phyloP scores from a whole-genome alignment of 2,329 filamentous ascomycete genomes.

The Cylindrodendrum hubeiense region DNA sequence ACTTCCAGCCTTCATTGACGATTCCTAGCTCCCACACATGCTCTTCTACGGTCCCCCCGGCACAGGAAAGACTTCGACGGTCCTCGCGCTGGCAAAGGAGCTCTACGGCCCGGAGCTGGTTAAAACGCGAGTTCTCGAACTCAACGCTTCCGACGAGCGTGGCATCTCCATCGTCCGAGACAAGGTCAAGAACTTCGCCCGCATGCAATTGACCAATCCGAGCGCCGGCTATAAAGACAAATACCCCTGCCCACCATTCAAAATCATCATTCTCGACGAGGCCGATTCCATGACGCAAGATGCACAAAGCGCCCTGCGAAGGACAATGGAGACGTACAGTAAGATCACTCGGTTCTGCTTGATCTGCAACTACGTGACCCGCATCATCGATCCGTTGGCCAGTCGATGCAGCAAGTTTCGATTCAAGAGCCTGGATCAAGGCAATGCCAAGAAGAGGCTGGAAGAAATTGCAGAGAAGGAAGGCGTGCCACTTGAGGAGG shows the following conservation, averaged over 20 bases:
- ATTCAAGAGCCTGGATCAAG: conserved; percentile 94
- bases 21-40: conserved; percentile 87
- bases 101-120: conserved; percentile 96
- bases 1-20: conserved; percentile 21
- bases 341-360: conserved; percentile 97
- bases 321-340: conserved; percentile 98
- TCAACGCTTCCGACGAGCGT: conserved; percentile 98
- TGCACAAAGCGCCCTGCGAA: conserved; percentile 89
- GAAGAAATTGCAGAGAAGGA: conserved; percentile 87
- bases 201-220: conserved; percentile 91
- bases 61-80: conserved; percentile 97
- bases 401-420: conserved; percentile 96
- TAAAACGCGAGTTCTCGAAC: conserved; percentile 93
- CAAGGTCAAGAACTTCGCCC: conserved; percentile 98
- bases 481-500: conserved; percentile 79
- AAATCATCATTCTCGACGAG: conserved; percentile 98
- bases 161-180: conserved; percentile 97
- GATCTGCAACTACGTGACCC: conserved; percentile 98
- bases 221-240: conserved; percentile 75
- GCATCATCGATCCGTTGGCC: conserved; percentile 96
- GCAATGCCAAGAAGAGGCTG: conserved; percentile 83
- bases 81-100: conserved; percentile 96
- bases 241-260: conserved; percentile 97
- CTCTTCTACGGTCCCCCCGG: conserved; percentile 98
- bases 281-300: conserved; percentile 99